Conservation (phyloP, 257 asterid species). For the Verbena officinalis region DNA sequence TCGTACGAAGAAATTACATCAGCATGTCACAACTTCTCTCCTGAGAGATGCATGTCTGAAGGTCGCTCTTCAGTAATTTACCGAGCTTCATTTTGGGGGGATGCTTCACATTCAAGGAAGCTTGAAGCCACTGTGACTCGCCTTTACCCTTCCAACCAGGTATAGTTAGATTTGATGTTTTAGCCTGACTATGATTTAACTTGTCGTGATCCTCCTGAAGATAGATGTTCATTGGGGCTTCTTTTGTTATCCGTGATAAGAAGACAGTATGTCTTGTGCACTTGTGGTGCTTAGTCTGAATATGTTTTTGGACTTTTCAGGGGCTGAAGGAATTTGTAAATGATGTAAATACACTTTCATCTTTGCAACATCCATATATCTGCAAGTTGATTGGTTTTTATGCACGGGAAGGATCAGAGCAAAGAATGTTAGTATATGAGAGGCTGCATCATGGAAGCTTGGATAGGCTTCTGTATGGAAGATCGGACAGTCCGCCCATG, state of each 20-base stretch:
- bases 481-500: slow-evolving; percentile 89
- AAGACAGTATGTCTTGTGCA: no score
- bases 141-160: slow-evolving; percentile 81
- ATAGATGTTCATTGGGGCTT: background rate
- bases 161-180: slow-evolving; percentile 37
- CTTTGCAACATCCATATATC: slow-evolving; percentile 74
- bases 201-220: background rate
- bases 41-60: slow-evolving; percentile 87
- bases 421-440: slow-evolving; percentile 86
- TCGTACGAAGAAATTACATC: slow-evolving; percentile 78
- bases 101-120: slow-evolving; percentile 54
- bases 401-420: slow-evolving; percentile 85
- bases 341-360: slow-evolving; percentile 76
- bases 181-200: background rate
- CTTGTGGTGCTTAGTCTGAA: no score
- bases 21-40: slow-evolving; percentile 92
- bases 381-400: slow-evolving; percentile 88
- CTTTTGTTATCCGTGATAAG: background rate
- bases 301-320: no score
- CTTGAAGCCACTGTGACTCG: slow-evolving; percentile 85
- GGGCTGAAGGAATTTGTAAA: slow-evolving; percentile 81
- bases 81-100: slow-evolving; percentile 80
- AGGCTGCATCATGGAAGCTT: slow-evolving; percentile 86
- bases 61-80: slow-evolving; percentile 85
- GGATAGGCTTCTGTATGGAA: slow-evolving; percentile 82